Conservation (phyloP, 768 basidiomycete species). For the Xerocomus spinulosus region DNA sequence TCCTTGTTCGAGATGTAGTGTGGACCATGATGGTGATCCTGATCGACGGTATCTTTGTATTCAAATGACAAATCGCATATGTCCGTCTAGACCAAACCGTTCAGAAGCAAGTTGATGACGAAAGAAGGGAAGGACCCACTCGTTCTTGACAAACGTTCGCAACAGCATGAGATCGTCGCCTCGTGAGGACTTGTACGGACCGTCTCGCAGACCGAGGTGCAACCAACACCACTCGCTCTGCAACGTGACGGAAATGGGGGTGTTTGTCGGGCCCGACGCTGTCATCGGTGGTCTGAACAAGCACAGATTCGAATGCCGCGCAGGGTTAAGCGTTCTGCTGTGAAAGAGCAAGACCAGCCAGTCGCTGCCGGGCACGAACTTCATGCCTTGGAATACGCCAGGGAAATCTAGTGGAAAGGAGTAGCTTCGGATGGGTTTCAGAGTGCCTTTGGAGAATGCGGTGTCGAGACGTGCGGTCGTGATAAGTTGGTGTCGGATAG, state of each 20-base stretch:
- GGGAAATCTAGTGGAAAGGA: conserved; percentile 29
- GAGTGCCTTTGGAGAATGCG: conserved; percentile 12
- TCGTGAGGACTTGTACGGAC: conserved; percentile 30
- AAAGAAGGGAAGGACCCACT: conserved; percentile 10
- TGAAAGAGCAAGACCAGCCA: conserved; percentile 32
- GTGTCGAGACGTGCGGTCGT: conserved; percentile 21
- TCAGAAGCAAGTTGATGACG: neutral
- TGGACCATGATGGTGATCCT: conserved; percentile 24
- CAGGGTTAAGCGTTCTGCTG: conserved; percentile 27
- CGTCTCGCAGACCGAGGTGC: conserved; percentile 17
- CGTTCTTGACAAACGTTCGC: conserved; percentile 24
- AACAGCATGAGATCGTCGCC: conserved; percentile 27
- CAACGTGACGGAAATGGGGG: conserved; percentile 18
- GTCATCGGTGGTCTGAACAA: conserved; percentile 19
- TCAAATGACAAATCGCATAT: conserved; percentile 25
- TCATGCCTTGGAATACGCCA: conserved; percentile 29
- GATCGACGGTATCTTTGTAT: conserved; percentile 25
- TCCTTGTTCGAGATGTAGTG: conserved; percentile 22
- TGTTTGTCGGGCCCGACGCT: neutral
- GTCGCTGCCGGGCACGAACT: conserved; percentile 26
- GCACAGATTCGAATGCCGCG: conserved; percentile 28
- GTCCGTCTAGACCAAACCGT: conserved; percentile 8
- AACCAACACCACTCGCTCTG: conserved; percentile 31
- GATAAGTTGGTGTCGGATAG: conserved; percentile 23
- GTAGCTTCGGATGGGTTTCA: conserved; percentile 19